Evolutionary conservation across 108 stramenopile species (phyloP).

Genomic region (Cyclotella baltica): DNA sequence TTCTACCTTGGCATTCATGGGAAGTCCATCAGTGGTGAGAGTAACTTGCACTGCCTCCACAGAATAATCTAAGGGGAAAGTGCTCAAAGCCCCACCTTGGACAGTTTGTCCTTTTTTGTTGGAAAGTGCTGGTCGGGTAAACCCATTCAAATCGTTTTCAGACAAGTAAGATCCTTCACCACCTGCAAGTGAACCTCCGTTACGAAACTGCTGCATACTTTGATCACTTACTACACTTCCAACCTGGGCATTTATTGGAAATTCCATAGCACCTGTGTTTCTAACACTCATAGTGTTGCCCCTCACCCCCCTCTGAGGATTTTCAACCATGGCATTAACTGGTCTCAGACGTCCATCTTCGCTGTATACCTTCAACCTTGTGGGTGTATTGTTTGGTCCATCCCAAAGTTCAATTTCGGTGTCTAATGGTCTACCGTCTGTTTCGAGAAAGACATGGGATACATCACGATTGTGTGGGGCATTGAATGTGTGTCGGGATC

Average conservation of each 20-base stretch:
- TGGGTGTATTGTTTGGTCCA: slow-evolving; percentile 62
- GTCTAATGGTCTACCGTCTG: slow-evolving; percentile 53
- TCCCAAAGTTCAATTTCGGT: slow-evolving; percentile 57
- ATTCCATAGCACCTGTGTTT: slow-evolving; percentile 57
- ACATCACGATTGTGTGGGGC: slow-evolving; percentile 28
- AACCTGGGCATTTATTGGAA: slow-evolving; percentile 45
- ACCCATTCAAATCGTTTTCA: slow-evolving; percentile 33
- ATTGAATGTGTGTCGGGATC: slow-evolving; percentile 35
- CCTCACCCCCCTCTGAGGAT: slow-evolving; percentile 28
- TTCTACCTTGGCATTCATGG: slow-evolving; percentile 56
- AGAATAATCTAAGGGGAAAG: slow-evolving; percentile 47
- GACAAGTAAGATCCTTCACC: slow-evolving; percentile 28
- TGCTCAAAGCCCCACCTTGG: slow-evolving; percentile 48
- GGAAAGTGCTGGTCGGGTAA: slow-evolving; percentile 19
- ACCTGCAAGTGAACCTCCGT: slow-evolving; percentile 19
- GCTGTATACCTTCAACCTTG: slow-evolving; percentile 48
- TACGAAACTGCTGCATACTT: not conserved
- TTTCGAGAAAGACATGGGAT: slow-evolving; percentile 48
- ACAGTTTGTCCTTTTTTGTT: slow-evolving; percentile 28
- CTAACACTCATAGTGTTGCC: slow-evolving; percentile 45
- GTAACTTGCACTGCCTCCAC: slow-evolving; percentile 50
- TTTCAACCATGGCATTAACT: slow-evolving; percentile 44
- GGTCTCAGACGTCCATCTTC: slow-evolving; percentile 57
- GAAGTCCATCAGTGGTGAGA: slow-evolving; percentile 44
- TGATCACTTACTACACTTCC: slow-evolving; percentile 15